Percentiles rank a stretch among this genome's conserved stretches.
Evolutionary conservation across 306 rosid species (phyloP).

Genomic region (Castanea crenata): DNA sequence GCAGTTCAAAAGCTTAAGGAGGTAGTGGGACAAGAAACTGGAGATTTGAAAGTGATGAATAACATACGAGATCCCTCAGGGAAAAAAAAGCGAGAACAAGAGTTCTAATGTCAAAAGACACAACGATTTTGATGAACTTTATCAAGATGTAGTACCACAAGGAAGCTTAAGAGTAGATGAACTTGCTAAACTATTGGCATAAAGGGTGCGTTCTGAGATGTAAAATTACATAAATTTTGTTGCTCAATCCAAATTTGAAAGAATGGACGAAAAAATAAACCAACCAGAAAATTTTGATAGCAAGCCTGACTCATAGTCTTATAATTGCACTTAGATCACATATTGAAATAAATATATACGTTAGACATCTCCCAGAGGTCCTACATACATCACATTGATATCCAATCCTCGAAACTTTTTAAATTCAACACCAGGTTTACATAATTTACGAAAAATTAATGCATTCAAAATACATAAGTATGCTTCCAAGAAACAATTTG

Average conservation of each 20-base stretch:
- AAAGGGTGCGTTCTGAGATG: conserved; percentile 17
- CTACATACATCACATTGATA: not conserved
- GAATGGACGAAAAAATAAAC: too few relatives aligned
- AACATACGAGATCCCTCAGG: conserved; percentile 14
- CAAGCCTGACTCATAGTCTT: too few relatives aligned
- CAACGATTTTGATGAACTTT: conserved; percentile 44
- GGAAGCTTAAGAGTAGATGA: conserved; percentile 87
- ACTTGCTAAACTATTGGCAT: conserved; percentile 74
- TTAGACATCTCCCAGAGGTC: not conserved
- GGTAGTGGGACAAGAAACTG: conserved; percentile 17
- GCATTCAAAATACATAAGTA: not conserved
- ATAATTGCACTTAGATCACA: too few relatives aligned
- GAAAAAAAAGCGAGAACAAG: conserved; percentile 39
- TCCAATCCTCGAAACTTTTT: not conserved
- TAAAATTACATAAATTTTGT: not conserved
- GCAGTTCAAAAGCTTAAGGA: conserved; percentile 23
- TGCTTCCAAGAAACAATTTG: not conserved
- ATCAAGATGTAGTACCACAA: conserved; percentile 56
- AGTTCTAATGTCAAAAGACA: conserved; percentile 39
- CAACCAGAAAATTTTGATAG: not conserved
- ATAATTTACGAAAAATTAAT: not conserved
- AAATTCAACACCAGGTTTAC: too few relatives aligned
- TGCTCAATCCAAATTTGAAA: not conserved
- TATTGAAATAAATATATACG: too few relatives aligned
- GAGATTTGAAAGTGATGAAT: conserved; percentile 29